These are phyloP conservation scores for Populus nigra DNA, from an alignment of 345 rosid genomes.

Conservation along the genomic window DNA sequence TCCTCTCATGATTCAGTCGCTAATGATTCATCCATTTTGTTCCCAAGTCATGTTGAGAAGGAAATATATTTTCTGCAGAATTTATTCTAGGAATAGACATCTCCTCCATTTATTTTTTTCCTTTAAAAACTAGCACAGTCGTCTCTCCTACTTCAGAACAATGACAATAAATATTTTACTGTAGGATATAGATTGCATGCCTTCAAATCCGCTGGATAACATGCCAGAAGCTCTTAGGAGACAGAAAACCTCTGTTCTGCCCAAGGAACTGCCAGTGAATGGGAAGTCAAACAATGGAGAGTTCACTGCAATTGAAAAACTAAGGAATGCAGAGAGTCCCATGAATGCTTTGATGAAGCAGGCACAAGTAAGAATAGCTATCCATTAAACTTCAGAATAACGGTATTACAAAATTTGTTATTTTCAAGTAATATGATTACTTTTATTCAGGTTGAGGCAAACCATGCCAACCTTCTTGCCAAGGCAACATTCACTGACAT, in stretches of 20 bases:
- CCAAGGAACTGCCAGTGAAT: slow-evolving; percentile 50
- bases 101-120: not conserved
- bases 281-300: slow-evolving; percentile 44
- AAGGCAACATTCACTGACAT: slow-evolving; percentile 35
- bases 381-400: not conserved
- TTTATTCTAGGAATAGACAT: not conserved
- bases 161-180: slow-evolving; percentile 20
- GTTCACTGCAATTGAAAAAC: slow-evolving; percentile 39
- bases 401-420: not conserved
- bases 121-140: not conserved
- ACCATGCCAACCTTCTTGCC: slow-evolving; percentile 32
- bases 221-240: slow-evolving; percentile 86
- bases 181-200: slow-evolving; percentile 99
- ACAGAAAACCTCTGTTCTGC: slow-evolving; percentile 38
- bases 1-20: not conserved
- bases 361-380: slow-evolving; percentile 32
- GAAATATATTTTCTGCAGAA: not conserved
- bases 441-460: slow-evolving; percentile 44
- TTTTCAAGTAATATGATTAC: not conserved
- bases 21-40: not conserved
- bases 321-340: slow-evolving; percentile 39
- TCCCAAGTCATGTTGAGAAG: not conserved
- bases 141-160: not conserved
- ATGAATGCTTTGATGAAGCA: slow-evolving; percentile 41
- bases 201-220: slow-evolving; percentile 72